These are phyloP conservation scores for Porphyridium purpureum DNA, from an alignment of 23 red algal species.

Conservation along the genomic window DNA sequence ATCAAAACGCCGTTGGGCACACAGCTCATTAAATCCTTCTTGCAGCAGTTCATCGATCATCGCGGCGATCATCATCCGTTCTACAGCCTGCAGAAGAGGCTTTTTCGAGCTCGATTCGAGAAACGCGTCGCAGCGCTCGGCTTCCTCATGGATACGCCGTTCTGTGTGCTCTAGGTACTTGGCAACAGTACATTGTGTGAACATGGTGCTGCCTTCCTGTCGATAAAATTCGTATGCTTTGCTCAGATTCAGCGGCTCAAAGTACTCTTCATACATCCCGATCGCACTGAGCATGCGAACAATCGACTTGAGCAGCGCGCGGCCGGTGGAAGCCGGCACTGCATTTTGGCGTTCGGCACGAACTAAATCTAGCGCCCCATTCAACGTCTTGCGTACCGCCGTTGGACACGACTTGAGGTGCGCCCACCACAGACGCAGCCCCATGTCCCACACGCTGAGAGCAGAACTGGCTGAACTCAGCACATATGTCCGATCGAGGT, in stretches of 20 bases:
- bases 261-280: slow-evolving; percentile 35
- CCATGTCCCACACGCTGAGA: slow-evolving; percentile 65
- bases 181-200: slow-evolving; percentile 20
- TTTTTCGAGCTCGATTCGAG: slow-evolving; percentile 29
- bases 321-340: slow-evolving; percentile 34
- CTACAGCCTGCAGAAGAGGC: slow-evolving; percentile 45
- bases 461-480: slow-evolving; percentile 14
- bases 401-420: slow-evolving; percentile 19
- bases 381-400: slow-evolving; percentile 17
- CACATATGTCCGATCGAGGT: slow-evolving; percentile 83
- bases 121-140: slow-evolving; percentile 14
- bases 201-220: slow-evolving; percentile 10
- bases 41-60: slow-evolving; percentile 33
- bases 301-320: slow-evolving; percentile 17
- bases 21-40: slow-evolving; percentile 71
- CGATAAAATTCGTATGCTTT: slow-evolving; percentile 49
- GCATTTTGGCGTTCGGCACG: slow-evolving; percentile 30
- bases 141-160: slow-evolving; percentile 31
- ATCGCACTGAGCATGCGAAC: slow-evolving; percentile 64
- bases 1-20: slow-evolving; percentile 28
- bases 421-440: slow-evolving; percentile 26
- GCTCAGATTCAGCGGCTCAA: slow-evolving; percentile 54
- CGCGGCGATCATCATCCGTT: slow-evolving; percentile 37
- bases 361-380: slow-evolving; percentile 24
- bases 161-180: slow-evolving; percentile 69